Evolutionary conservation across 139 green algal species (phyloP), one percentile per base, ranked within the genome.

Genomic region (Coelastrella sp.): DNA sequence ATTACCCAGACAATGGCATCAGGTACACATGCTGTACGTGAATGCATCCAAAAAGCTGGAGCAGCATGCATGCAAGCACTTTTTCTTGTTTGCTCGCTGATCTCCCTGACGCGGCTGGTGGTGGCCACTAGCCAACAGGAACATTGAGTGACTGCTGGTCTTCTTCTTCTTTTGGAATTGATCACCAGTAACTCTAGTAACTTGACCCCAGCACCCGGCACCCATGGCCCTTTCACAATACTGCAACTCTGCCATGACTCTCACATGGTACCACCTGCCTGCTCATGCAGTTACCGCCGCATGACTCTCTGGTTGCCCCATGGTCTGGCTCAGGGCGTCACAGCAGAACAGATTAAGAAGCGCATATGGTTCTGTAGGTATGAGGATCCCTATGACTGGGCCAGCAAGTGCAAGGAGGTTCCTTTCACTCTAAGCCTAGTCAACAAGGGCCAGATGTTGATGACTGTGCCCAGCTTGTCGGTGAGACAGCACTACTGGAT

Each of bases 261-360:
- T n/a, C n/a, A n/a, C n/a, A n/a, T n/a, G n/a, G 27, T 34, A 32
- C 17, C 6, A 6, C 19, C 21, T 3, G 30, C 40, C 23, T 69
- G 27, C 62, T 41, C 9, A 8, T 69, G 30, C 35, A 89, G 71
- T 17, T 88, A 64, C 35, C 89, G 88, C 43, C 86, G 89, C 5
- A 53, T 93, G 57, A 79, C 91, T 72, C 8, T 93, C 64, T 91
- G 89, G 81, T 82, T 93, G 51, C 80, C 67, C 4, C 90, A 93
- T 53, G 90, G 90, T 21, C 81, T 92, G 34, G 51, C 50, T 11
- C 21, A 57, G 1, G 79, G 43, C 57, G 79, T 64, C 1, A 11
- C 34, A n/a, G 67, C 37, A 6, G 23, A 76, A 5, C 67, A 76
- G 37, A 53, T 81, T 4, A 68, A 81, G 50, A 8, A 37, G 27